Conservation (phyloP, 2,329 filamentous ascomycete genomes). For the Ophiostoma sp. region DNA sequence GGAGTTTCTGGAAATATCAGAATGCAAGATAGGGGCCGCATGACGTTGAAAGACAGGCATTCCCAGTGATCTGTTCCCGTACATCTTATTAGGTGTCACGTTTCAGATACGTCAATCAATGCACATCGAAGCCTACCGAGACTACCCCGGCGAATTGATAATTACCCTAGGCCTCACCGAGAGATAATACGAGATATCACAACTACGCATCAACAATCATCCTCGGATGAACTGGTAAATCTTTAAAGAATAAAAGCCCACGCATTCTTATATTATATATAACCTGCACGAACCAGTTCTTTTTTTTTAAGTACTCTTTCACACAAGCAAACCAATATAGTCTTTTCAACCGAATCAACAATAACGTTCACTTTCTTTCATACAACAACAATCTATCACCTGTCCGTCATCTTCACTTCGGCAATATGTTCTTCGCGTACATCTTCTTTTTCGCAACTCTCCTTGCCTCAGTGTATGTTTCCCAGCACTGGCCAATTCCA, state of each 20-base stretch:
- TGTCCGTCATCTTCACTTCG: too few relatives aligned
- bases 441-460: not conserved
- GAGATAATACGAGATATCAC: not conserved
- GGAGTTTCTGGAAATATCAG: not conserved
- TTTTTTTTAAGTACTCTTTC: not conserved
- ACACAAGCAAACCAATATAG: too few relatives aligned
- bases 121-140: not conserved
- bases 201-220: not conserved
- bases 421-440: conserved; percentile 7
- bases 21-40: not conserved
- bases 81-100: conserved; percentile 5
- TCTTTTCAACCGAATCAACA: not conserved
- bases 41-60: not conserved
- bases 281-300: not conserved
- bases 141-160: not conserved
- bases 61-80: not conserved
- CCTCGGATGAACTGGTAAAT: not conserved
- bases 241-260: too few relatives aligned
- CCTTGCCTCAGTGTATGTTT: not conserved
- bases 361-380: not conserved
- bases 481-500: not conserved
- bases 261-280: not conserved
- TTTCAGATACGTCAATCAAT: conserved; percentile 10
- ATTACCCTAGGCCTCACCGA: not conserved
- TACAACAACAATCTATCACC: too few relatives aligned